Percentiles rank a stretch among this genome's conserved stretches.
These are phyloP conservation scores for Taphrina deformans DNA, from an alignment of 1,139 yeast genomes.

Conservation along the genomic window DNA sequence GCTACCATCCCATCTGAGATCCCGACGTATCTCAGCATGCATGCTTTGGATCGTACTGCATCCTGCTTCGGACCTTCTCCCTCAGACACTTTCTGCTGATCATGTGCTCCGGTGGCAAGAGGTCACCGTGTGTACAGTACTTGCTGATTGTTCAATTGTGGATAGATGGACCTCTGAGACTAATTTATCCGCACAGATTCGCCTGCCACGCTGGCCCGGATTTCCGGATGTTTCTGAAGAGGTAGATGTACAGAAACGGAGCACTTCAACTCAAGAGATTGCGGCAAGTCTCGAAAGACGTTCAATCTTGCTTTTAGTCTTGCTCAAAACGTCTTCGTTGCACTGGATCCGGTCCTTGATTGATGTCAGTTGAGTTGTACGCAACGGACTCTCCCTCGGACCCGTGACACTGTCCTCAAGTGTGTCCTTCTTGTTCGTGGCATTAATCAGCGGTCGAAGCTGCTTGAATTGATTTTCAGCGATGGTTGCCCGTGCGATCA, in stretches of 20 bases:
- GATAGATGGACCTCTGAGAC: too few species aligned
- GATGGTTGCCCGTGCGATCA: not conserved
- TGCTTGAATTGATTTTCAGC: slow-evolving; percentile 6
- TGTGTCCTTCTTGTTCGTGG: not conserved
- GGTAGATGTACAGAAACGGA: not conserved
- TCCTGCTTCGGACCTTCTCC: too few species aligned
- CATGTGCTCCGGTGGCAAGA: too few species aligned
- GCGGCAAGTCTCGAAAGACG: slow-evolving; percentile 1
- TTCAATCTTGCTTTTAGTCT: not conserved
- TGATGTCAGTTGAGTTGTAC: not conserved
- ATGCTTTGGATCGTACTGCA: too few species aligned
- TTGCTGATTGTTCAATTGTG: too few species aligned
- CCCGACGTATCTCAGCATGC: too few species aligned
- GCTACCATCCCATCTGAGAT: too few species aligned
- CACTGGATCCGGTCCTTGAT: slow-evolving; percentile 12
- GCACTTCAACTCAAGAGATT: not conserved
- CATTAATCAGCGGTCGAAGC: not conserved
- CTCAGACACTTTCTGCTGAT: too few species aligned
- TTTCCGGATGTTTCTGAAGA: not conserved
- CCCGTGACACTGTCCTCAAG: not conserved
- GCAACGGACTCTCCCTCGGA: slow-evolving; percentile 13
- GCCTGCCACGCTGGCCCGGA: too few species aligned
- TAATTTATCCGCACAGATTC: too few species aligned
- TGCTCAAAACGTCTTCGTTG: slow-evolving; percentile 5
- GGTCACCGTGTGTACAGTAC: too few species aligned